Base-by-base conservation (phyloP, 164 flowering plant genomes). In the Magnolia sinica region DNA sequence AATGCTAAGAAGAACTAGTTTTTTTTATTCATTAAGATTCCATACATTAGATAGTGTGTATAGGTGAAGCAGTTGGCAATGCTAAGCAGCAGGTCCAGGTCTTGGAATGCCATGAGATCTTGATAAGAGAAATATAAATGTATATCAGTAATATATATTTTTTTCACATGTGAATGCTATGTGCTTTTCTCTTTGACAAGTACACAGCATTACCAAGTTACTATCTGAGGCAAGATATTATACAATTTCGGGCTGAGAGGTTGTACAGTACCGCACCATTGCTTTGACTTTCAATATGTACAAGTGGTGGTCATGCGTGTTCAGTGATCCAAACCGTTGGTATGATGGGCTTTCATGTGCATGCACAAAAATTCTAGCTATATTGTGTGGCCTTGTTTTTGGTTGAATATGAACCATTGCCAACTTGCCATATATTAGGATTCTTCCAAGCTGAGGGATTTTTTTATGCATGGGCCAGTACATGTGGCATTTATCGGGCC, bases 1-100 rank as follows among this genome's bases (percentile, higher is more conserved):
- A 93, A 89, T 81, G 72, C 85, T 51, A 91, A 72, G 82, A 92
- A 87, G 87, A 78, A 68, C 73, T 89, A 84, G 80, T 20, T 71
- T 50, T 50, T 16, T 68, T 29, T 27, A 16, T 61, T 74, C 71
- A 49, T 2, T 49, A 1, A 52, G 71, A 49, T 76, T 19, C 49
- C 9, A 50, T 64, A 74, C 73, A 74, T 27, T 24, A 73, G 50
- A 71, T 72, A 71, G 50, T 2, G 24, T 85, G 83, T 78, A 81
- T 74, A 80, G 85, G 61, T 81, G 77, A 74, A 81, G 67, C 73
- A 74, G 63, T 76, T 37, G 50, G 73, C 13, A 22, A 27, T 76
- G 51, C 61, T 20, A 70, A 20, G 74, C 37, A 37, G 51, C 67
- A 76, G 78, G 24, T 73, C 58, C 51, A 70, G 51, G 64, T 6